A percentile compares a stretch with the other conserved stretches of the same genome.
phyloP scores from a whole-genome alignment of 306 rosid species.

The Aeschynomene evenia region DNA sequence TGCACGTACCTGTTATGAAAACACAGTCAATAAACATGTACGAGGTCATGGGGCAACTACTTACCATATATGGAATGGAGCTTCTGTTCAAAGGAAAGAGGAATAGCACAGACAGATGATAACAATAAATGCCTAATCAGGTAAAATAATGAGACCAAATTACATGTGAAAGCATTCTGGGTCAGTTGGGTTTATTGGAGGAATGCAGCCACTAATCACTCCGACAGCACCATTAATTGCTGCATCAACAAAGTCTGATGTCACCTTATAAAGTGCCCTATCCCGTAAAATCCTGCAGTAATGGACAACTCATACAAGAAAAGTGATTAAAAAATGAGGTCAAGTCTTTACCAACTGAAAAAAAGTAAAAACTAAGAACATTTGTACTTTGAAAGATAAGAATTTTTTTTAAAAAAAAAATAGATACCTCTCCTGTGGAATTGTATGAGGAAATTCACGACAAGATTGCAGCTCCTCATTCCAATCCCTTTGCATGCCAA shows the following conservation, averaged over 20 bases:
- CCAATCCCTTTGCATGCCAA: slow-evolving; percentile 97
- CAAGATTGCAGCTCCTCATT: slow-evolving; percentile 94
- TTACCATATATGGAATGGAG: not conserved
- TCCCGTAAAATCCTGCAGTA: slow-evolving; percentile 73
- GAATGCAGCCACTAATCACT: slow-evolving; percentile 77
- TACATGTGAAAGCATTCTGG: slow-evolving; percentile 94
- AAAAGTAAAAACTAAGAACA: slow-evolving; percentile 18
- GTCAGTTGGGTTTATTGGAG: slow-evolving; percentile 88
- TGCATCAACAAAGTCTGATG: slow-evolving; percentile 90
- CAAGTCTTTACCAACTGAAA: slow-evolving; percentile 19
- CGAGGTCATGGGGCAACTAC: not conserved
- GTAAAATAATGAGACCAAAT: too few species aligned
- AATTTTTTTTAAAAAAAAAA: not conserved
- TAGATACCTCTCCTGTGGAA: slow-evolving; percentile 71
- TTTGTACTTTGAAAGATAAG: not conserved
- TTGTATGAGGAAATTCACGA: slow-evolving; percentile 77
- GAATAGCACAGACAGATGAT: not conserved
- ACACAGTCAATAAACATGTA: not conserved
- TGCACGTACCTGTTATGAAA: slow-evolving; percentile 71
- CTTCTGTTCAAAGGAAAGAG: not conserved
- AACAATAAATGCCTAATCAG: too few species aligned
- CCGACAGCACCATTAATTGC: slow-evolving; percentile 85
- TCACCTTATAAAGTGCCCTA: slow-evolving; percentile 83
- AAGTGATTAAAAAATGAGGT: slow-evolving; percentile 2
- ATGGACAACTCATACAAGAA: slow-evolving; percentile 10